A percentile compares a stretch with the other conserved stretches of the same genome.
Evolutionary conservation across 2,329 filamentous ascomycete species (phyloP).

Genomic region (Chaetomium sp.): DNA sequence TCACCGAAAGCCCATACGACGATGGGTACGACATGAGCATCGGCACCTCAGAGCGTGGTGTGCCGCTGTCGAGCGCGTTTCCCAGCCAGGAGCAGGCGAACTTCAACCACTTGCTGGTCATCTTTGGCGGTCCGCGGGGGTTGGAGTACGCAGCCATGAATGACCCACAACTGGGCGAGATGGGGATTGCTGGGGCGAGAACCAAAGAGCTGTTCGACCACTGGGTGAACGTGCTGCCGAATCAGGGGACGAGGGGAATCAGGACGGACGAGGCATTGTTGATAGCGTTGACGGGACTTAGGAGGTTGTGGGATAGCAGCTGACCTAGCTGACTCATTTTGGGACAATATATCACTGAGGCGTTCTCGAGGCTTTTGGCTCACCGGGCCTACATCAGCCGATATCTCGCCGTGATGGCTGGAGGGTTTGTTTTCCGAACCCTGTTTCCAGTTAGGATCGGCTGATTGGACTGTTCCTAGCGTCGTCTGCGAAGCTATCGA

Average conservation of each 20-base stretch:
- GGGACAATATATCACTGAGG: not conserved
- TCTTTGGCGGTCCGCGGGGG: constrained; percentile 80
- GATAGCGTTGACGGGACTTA: constrained; percentile 71
- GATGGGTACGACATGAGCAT: constrained; percentile 81
- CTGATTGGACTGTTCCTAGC: not conserved
- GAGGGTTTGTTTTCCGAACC: not conserved
- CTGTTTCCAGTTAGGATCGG: not conserved
- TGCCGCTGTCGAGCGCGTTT: constrained; percentile 52
- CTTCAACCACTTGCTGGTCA: constrained; percentile 74
- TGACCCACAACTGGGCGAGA: constrained; percentile 56
- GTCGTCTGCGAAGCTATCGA: not conserved
- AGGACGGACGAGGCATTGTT: constrained; percentile 82
- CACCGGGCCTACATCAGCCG: not conserved
- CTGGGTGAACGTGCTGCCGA: constrained; percentile 80
- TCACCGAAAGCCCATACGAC: constrained; percentile 74
- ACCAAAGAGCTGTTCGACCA: constrained; percentile 76
- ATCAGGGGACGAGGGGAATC: constrained; percentile 80
- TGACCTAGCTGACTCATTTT: constrained; percentile 20
- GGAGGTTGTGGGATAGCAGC: constrained; percentile 55
- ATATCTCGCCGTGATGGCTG: not conserved
- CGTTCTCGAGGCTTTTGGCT: not conserved
- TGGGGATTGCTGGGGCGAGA: constrained; percentile 65
- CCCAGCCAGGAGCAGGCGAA: constrained; percentile 46
- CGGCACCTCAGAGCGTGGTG: constrained; percentile 78
- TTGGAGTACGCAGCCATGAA: constrained; percentile 74